Percentiles rank a stretch among this genome's conserved stretches.
These are phyloP conservation scores for Trypanosoma avium DNA, from an alignment of 208 protist species.

Conservation along the genomic window DNA sequence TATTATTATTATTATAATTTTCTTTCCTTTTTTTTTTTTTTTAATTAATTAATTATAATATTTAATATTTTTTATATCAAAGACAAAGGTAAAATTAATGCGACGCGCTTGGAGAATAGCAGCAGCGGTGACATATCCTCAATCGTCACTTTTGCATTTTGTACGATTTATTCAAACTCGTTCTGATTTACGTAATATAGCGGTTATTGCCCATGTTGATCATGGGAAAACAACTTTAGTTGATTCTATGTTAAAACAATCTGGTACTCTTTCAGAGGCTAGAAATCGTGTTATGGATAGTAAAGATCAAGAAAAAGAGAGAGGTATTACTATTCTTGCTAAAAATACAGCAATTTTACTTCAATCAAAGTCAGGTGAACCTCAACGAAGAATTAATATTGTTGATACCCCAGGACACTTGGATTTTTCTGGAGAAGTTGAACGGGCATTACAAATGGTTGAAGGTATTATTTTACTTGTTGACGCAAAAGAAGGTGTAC, in stretches of 20 bases:
- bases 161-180: conserved; percentile 54
- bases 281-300: conserved; percentile 96
- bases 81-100: conserved; percentile 3
- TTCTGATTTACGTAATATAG: conserved; percentile 93
- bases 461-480: conserved; percentile 96
- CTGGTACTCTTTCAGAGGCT: conserved; percentile 75
- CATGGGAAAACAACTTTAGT: conserved; percentile 98
- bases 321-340: conserved; percentile 98
- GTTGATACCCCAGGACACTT: conserved; percentile 98
- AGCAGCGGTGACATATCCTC: background rate
- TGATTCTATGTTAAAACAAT: conserved; percentile 94
- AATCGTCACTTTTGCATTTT: background rate
- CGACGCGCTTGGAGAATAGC: conserved; percentile 4
- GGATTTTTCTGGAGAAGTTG: conserved; percentile 98
- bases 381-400: conserved; percentile 93
- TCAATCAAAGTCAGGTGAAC: conserved; percentile 21
- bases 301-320: conserved; percentile 95
- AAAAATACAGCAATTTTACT: conserved; percentile 94
- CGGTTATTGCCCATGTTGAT: conserved; percentile 98
- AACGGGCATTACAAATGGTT: conserved; percentile 97
- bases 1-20: conserved; percentile 3
- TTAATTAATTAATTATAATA: background rate
- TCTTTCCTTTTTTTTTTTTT: background rate
- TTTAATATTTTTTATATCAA: background rate
- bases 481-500: conserved; percentile 96